Evolutionary conservation across 1,284 basidiomycete genomes (phyloP).

Genomic region (Malassezia brasiliensis): DNA sequence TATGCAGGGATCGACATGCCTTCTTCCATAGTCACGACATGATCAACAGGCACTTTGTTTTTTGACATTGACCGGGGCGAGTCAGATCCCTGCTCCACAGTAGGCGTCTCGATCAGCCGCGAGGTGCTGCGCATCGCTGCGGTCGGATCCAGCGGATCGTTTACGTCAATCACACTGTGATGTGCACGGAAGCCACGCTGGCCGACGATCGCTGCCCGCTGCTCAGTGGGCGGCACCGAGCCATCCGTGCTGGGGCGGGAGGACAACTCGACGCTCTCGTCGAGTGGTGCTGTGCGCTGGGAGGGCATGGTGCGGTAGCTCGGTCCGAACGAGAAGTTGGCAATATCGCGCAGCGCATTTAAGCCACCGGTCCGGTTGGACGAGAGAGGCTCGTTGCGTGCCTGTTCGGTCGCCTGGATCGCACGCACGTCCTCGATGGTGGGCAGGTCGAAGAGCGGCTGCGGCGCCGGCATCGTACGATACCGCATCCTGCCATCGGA

Average conservation of each 20-base stretch:
- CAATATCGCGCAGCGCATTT: background rate
- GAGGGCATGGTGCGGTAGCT: background rate
- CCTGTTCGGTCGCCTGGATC: conserved; percentile 30
- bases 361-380: background rate
- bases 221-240: background rate
- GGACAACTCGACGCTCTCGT: conserved; percentile 4
- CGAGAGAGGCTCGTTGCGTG: background rate
- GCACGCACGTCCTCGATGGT: conserved; percentile 45
- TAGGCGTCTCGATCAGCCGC: background rate
- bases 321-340: background rate
- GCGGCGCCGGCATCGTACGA: conserved; percentile 23
- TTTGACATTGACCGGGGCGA: too few species aligned
- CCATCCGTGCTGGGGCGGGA: background rate
- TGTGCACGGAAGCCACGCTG: background rate
- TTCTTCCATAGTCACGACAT: background rate
- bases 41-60: background rate
- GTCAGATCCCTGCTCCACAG: background rate
- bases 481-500: background rate
- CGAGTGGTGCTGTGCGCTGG: background rate
- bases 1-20: background rate
- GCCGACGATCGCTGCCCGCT: background rate
- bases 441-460: conserved; percentile 35
- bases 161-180: background rate
- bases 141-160: background rate
- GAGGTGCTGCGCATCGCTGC: conserved; percentile 1